Percentiles rank a stretch among this genome's conserved stretches.
Evolutionary conservation across 352 stramenopile species (phyloP).

Genomic region (Pythium aphanidermatum): DNA sequence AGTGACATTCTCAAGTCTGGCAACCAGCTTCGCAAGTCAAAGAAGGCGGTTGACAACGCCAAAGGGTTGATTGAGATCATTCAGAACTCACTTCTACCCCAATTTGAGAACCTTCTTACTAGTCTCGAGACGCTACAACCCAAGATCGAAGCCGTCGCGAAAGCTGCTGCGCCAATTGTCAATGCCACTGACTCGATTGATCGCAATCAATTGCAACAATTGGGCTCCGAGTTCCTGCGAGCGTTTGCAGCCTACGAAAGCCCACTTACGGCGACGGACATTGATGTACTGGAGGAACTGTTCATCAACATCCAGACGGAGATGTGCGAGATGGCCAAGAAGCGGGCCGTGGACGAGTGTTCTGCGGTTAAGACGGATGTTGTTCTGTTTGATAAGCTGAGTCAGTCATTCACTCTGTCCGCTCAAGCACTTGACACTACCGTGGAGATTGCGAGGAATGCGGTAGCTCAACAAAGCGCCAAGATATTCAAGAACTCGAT

Average conservation of each 20-base stretch:
- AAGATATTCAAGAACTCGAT: conserved; percentile 5
- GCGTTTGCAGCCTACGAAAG: conserved; percentile 4
- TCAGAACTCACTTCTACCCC: conserved; percentile 1
- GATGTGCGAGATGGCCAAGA: conserved; percentile 4
- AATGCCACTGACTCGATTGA: neutral
- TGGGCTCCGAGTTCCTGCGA: conserved; percentile 1
- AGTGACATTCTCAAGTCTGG: neutral
- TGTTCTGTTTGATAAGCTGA: conserved; percentile 5
- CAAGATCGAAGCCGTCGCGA: conserved; percentile 1
- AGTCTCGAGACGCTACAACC: neutral
- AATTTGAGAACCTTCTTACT: neutral
- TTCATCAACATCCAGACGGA: conserved; percentile 6
- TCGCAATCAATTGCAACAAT: neutral
- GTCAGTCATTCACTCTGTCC: neutral
- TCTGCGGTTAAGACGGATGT: neutral
- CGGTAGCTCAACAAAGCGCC: conserved; percentile 5
- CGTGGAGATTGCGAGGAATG: neutral
- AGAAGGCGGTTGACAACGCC: neutral
- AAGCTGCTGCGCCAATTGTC: neutral
- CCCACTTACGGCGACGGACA: neutral
- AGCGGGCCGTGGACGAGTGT: neutral
- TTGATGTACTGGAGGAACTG: conserved; percentile 7
- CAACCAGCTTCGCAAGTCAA: conserved; percentile 2
- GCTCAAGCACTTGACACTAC: neutral
- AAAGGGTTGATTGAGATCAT: conserved; percentile 7